These are phyloP conservation scores for Phytopythium chamaehyphon DNA, from an alignment of 352 stramenopile species.

Conservation along the genomic window DNA sequence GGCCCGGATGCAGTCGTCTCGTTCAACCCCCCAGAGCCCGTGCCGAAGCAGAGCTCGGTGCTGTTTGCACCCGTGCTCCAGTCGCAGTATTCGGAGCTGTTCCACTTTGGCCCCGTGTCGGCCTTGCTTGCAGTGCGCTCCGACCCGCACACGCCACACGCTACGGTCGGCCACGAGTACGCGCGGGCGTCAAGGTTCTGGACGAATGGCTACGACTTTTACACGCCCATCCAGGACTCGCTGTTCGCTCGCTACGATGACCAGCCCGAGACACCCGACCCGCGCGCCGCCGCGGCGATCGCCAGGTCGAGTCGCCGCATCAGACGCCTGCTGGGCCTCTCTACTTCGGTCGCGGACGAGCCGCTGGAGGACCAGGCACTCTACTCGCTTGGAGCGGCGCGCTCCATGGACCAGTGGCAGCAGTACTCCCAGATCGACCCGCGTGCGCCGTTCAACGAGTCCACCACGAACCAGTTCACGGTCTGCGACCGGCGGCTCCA, in stretches of 20 bases:
- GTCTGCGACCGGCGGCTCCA: slow-evolving; percentile 48
- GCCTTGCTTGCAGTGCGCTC: slow-evolving; percentile 67
- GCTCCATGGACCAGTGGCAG: slow-evolving; percentile 55
- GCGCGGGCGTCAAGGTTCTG: slow-evolving; percentile 78
- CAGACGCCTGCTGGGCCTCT: slow-evolving; percentile 48
- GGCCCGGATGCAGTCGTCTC: slow-evolving; percentile 52
- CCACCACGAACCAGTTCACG: slow-evolving; percentile 85
- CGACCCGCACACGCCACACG: slow-evolving; percentile 58
- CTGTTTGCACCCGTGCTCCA: slow-evolving; percentile 55
- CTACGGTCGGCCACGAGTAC: slow-evolving; percentile 69
- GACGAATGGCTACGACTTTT: slow-evolving; percentile 86
- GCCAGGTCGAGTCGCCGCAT: slow-evolving; percentile 57
- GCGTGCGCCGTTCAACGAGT: slow-evolving; percentile 57
- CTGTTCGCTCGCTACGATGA: slow-evolving; percentile 63
- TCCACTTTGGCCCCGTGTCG: slow-evolving; percentile 66
- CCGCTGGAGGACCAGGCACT: slow-evolving; percentile 26
- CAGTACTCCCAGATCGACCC: slow-evolving; percentile 66
- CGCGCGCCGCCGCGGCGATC: slow-evolving; percentile 14
- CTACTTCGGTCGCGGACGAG: slow-evolving; percentile 31
- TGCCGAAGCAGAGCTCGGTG: slow-evolving; percentile 23
- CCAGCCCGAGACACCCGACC: slow-evolving; percentile 7
- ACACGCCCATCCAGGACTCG: slow-evolving; percentile 60
- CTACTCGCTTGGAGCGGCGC: slow-evolving; percentile 43
- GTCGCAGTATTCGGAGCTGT: slow-evolving; percentile 77
- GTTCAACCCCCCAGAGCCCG: slow-evolving; percentile 73